A percentile compares a stretch with the other conserved stretches of the same genome.
Evolutionary conservation across 441 rosid species (phyloP).

Genomic region (Euphorbia schlechtendalii): DNA sequence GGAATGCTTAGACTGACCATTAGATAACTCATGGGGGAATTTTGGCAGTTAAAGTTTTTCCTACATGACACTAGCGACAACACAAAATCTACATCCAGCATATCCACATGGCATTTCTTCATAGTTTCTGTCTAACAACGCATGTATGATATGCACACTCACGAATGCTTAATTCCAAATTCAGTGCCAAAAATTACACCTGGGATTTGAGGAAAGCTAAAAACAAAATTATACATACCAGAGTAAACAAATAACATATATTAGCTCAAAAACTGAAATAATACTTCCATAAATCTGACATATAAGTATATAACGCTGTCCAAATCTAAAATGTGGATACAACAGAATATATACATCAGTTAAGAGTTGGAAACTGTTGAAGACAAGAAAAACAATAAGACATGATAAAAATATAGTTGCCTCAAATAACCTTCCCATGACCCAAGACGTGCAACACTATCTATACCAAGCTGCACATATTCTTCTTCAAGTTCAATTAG

Average conservation of each 20-base stretch:
- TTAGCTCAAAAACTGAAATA: neutral
- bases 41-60: neutral
- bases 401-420: neutral
- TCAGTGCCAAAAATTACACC: neutral
- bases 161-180: neutral
- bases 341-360: neutral
- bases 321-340: neutral
- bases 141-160: neutral
- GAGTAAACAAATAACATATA: neutral
- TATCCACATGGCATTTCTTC: neutral
- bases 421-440: neutral
- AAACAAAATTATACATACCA: neutral
- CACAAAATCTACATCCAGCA: neutral
- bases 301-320: neutral
- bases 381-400: neutral
- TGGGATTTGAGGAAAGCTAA: neutral
- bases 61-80: neutral
- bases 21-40: neutral
- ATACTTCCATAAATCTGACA: neutral
- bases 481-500: neutral
- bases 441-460: neutral
- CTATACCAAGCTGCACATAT: neutral
- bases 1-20: neutral
- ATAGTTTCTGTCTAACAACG: neutral
- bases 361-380: neutral